Evolutionary conservation across 257 asterid species (phyloP).

Genomic region (Solanum sitiens): DNA sequence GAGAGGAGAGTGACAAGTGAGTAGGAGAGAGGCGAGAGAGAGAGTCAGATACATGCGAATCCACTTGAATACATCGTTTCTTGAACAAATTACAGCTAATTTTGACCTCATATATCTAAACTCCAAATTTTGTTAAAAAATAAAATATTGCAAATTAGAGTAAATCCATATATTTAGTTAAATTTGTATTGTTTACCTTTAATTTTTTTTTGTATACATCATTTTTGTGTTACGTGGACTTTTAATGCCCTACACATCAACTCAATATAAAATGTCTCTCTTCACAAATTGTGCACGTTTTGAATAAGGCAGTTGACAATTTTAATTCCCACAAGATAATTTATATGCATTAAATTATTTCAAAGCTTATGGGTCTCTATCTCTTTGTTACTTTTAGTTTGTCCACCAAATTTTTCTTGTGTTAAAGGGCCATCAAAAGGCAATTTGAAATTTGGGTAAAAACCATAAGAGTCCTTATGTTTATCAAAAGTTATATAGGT

Average conservation of each 20-base stretch:
- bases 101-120: too few relatives aligned
- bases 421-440: not conserved
- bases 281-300: not conserved
- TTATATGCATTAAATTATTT: not conserved
- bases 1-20: not conserved
- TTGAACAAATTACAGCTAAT: too few relatives aligned
- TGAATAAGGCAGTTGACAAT: not conserved
- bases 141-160: too few relatives aligned
- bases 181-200: not conserved
- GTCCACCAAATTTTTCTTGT: not conserved
- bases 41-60: not conserved
- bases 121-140: too few relatives aligned
- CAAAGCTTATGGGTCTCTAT: not conserved
- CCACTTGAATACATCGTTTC: not conserved
- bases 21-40: not conserved
- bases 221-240: not conserved
- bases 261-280: not conserved
- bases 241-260: not conserved
- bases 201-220: not conserved
- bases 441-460: not conserved
- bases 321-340: not conserved
- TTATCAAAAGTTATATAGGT: not conserved
- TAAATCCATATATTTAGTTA: too few relatives aligned
- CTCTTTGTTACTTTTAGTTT: not conserved
- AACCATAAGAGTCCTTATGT: not conserved